phyloP scores from a whole-genome alignment of 129 eudicot genomes.

The Tanacetum coccineum region DNA sequence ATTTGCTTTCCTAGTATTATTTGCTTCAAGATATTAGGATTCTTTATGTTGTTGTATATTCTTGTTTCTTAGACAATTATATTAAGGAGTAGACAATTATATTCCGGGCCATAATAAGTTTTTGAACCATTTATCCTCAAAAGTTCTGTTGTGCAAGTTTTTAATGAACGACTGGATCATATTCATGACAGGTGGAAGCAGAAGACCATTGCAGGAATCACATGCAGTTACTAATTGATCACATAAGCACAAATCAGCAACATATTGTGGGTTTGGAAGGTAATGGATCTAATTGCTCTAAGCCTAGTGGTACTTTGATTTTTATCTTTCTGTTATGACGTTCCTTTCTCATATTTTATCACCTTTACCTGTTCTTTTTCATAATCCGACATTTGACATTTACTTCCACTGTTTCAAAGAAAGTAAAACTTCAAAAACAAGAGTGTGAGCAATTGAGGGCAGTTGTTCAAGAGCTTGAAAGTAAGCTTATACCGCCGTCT shows the following conservation, averaged over 20 bases:
- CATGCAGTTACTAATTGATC: conserved; percentile 60
- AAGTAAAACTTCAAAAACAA: conserved; percentile 48
- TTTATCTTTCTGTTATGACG: neutral
- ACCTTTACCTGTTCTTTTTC: neutral
- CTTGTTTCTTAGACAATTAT: neutral
- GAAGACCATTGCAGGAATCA: conserved; percentile 78
- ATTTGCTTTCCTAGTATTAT: conserved; percentile 7
- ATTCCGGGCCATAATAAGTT: neutral
- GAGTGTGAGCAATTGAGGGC: conserved; percentile 63
- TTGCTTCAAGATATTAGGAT: neutral
- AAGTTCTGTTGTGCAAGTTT: neutral
- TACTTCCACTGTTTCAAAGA: conserved; percentile 45
- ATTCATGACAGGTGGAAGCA: conserved; percentile 64
- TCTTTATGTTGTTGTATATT: neutral
- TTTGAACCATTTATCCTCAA: neutral
- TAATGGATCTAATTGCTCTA: conserved; percentile 17
- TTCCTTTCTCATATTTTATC: conserved; percentile 17
- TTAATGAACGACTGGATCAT: neutral
- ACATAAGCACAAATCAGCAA: conserved; percentile 75
- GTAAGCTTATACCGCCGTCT: conserved; percentile 32
- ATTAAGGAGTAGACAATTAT: neutral
- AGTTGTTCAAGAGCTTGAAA: conserved; percentile 67
- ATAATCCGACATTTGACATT: too few species aligned
- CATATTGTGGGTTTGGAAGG: conserved; percentile 65
- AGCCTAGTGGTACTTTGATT: neutral